These are phyloP conservation scores for Trichodelitschia bisporula DNA, from an alignment of 495 filamentous ascomycete species.

Conservation along the genomic window DNA sequence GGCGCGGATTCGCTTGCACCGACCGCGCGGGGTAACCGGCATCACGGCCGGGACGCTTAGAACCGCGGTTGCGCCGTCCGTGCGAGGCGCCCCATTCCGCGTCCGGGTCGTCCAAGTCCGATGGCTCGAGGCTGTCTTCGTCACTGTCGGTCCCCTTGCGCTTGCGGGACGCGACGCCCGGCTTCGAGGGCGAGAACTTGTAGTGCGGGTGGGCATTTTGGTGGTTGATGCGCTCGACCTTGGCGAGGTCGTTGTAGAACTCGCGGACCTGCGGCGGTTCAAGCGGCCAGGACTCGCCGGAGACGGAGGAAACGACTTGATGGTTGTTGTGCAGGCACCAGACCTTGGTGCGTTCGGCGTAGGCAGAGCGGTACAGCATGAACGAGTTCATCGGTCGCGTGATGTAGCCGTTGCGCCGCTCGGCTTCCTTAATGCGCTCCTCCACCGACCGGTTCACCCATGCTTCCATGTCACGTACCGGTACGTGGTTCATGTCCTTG, in stretches of 20 bases:
- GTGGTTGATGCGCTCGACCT: constrained; percentile 67
- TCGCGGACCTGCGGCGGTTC: constrained; percentile 46
- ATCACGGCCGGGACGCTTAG: constrained; percentile 2
- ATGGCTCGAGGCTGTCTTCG: constrained; percentile 7
- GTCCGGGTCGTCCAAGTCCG: constrained; percentile 11
- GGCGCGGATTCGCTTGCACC: constrained; percentile 2
- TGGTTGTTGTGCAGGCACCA: constrained; percentile 80
- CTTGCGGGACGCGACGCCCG: constrained; percentile 23
- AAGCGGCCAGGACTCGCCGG: constrained; percentile 65
- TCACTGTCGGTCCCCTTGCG: constrained; percentile 19
- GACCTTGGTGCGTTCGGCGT: constrained; percentile 60
- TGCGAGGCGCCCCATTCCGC: constrained; percentile 11
- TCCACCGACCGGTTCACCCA: constrained; percentile 54
- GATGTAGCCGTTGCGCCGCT: constrained; percentile 48
- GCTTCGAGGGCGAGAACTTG: constrained; percentile 79
- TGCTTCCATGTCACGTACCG: constrained; percentile 53
- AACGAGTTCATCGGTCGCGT: constrained; percentile 95
- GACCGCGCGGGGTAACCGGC: constrained; percentile 1
- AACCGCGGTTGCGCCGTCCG: constrained; percentile 3
- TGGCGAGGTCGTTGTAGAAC: constrained; percentile 63
- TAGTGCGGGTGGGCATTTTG: constrained; percentile 71
- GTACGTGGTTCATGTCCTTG: constrained; percentile 32
- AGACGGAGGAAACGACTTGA: constrained; percentile 68
- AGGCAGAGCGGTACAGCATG: constrained; percentile 93
- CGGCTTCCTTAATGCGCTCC: constrained; percentile 38